Conservation (phyloP, 495 filamentous ascomycete genomes). For the Penicillium paradoxum region DNA sequence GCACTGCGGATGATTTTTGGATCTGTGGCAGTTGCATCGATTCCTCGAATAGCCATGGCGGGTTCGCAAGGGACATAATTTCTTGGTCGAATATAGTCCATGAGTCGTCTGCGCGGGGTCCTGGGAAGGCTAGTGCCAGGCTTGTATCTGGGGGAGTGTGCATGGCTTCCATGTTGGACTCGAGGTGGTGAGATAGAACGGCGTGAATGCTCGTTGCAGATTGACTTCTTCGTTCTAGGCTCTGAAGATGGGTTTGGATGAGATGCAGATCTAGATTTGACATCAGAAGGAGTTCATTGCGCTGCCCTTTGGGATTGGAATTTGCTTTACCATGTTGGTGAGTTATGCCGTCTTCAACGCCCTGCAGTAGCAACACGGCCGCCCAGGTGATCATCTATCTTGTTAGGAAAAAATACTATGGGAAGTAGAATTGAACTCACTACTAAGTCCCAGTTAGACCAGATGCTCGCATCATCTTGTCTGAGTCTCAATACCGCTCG, state of each 20-base stretch:
- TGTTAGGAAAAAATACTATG: not conserved
- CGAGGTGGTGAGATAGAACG: conserved; percentile 28
- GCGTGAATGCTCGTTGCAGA: conserved; percentile 32
- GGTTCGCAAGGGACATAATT: conserved; percentile 32
- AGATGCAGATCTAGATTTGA: conserved; percentile 26
- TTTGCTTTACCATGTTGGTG: conserved; percentile 31
- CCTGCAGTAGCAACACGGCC: conserved; percentile 35
- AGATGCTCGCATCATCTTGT: conserved; percentile 37
- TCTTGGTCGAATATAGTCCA: conserved; percentile 42
- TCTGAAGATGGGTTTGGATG: conserved; percentile 33
- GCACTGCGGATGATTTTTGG: conserved; percentile 2
- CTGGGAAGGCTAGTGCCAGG: conserved; percentile 20
- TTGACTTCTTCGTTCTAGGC: conserved; percentile 25
- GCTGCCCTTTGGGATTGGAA: not conserved
- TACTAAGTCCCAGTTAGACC: conserved; percentile 42
- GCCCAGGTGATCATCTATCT: conserved; percentile 40
- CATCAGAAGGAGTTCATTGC: not conserved
- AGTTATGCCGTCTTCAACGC: conserved; percentile 37
- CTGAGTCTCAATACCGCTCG: conserved; percentile 32
- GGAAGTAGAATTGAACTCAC: conserved; percentile 7
- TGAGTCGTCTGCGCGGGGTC: conserved; percentile 21
- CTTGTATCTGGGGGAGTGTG: conserved; percentile 33
- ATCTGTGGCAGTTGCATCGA: conserved; percentile 1
- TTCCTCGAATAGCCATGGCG: conserved; percentile 29
- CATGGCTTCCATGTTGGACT: conserved; percentile 36